Conservation (phyloP, 495 filamentous ascomycete genomes). For the Lophiotrema nucula region DNA sequence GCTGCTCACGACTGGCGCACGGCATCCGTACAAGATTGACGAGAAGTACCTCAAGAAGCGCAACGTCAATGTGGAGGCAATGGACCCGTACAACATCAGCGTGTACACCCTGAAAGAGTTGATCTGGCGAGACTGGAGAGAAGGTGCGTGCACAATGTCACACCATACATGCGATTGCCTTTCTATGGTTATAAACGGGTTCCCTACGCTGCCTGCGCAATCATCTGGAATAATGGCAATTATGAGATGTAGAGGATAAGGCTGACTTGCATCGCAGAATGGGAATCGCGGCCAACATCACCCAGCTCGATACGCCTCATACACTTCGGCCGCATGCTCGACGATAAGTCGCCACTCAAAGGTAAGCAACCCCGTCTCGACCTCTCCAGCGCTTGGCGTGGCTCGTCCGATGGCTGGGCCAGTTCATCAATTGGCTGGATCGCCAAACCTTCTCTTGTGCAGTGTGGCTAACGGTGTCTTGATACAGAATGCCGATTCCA, state of each 20-base stretch:
- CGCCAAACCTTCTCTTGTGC: not conserved
- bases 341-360: slow-evolving; percentile 77
- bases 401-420: slow-evolving; percentile 18
- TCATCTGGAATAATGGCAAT: too few species aligned
- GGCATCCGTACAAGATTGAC: slow-evolving; percentile 85
- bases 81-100: slow-evolving; percentile 83
- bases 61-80: slow-evolving; percentile 68
- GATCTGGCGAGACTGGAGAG: slow-evolving; percentile 85
- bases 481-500: slow-evolving; percentile 74
- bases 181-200: not conserved
- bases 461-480: slow-evolving; percentile 6
- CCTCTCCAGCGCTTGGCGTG: slow-evolving; percentile 5
- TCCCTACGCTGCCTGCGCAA: not conserved
- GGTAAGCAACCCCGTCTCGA: slow-evolving; percentile 47
- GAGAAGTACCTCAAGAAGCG: slow-evolving; percentile 79
- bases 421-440: slow-evolving; percentile 3
- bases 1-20: slow-evolving; percentile 73
- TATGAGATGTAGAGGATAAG: too few species aligned
- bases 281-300: slow-evolving; percentile 79
- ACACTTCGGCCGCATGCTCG: slow-evolving; percentile 80
- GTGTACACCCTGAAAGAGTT: slow-evolving; percentile 90
- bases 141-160: slow-evolving; percentile 54
- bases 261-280: slow-evolving; percentile 59
- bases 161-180: too few species aligned
- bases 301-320: slow-evolving; percentile 85